phyloP scores from a whole-genome alignment of 768 basidiomycete species.

The Lactarius psammicola region DNA sequence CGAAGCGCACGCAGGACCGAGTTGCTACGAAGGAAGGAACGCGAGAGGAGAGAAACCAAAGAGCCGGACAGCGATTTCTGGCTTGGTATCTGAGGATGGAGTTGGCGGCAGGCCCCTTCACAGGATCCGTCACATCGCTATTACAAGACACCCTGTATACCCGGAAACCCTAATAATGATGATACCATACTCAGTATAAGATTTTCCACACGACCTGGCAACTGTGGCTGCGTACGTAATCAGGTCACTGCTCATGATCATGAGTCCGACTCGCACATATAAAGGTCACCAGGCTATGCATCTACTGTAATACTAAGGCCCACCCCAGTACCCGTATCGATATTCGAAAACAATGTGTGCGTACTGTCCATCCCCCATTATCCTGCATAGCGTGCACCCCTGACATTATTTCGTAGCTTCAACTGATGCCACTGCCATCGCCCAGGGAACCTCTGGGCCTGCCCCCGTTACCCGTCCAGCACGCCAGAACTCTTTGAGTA shows the following conservation, averaged over 20 bases:
- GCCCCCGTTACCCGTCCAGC: slow-evolving; percentile 21
- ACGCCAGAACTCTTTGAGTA: slow-evolving; percentile 37
- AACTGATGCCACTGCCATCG: slow-evolving; percentile 6
- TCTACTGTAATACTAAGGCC: background rate
- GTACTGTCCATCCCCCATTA: background rate
- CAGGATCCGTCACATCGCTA: background rate
- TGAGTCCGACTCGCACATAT: slow-evolving; percentile 4
- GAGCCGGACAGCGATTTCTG: slow-evolving; percentile 21
- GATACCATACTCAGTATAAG: background rate
- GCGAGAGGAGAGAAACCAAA: slow-evolving; percentile 20
- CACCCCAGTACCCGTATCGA: background rate
- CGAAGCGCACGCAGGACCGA: slow-evolving; percentile 10
- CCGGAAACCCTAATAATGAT: background rate
- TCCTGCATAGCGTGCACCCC: background rate
- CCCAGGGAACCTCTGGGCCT: slow-evolving; percentile 8
- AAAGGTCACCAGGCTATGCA: slow-evolving; percentile 7
- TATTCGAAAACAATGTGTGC: slow-evolving; percentile 20
- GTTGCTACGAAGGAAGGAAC: slow-evolving; percentile 12
- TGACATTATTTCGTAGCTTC: slow-evolving; percentile 6
- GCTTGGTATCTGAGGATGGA: slow-evolving; percentile 7
- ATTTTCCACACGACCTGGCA: background rate
- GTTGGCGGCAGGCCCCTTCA: background rate
- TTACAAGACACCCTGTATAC: background rate
- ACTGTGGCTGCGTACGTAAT: background rate
- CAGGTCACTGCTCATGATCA: background rate